Percentiles rank a stretch among this genome's conserved stretches.
Evolutionary conservation across 2,329 filamentous ascomycete genomes (phyloP).

Genomic region (Daldinia sp.): DNA sequence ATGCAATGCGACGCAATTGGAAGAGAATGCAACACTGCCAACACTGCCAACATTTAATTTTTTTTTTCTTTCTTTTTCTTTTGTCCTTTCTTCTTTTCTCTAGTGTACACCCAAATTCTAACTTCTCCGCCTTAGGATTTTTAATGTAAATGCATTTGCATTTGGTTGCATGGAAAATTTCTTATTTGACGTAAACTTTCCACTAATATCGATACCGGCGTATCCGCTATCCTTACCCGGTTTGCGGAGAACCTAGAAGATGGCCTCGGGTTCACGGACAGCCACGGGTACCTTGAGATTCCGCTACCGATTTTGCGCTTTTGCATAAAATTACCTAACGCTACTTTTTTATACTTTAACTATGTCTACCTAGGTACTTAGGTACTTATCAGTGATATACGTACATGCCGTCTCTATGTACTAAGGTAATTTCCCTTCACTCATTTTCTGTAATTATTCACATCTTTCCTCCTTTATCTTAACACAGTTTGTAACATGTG

Average conservation of each 20-base stretch:
- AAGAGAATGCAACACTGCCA: constrained; percentile 19
- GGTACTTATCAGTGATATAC: background rate
- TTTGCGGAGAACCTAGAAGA: constrained; percentile 6
- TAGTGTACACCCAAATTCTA: background rate
- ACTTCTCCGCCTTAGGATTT: background rate
- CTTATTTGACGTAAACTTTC: constrained; percentile 4
- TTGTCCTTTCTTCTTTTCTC: background rate
- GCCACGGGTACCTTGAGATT: constrained; percentile 4
- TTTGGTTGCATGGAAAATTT: background rate
- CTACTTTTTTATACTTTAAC: background rate
- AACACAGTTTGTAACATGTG: background rate
- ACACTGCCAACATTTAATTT: background rate
- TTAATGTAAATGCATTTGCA: background rate
- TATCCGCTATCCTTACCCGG: constrained; percentile 3
- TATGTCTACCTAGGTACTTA: background rate
- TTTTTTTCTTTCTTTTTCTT: constrained; percentile 1
- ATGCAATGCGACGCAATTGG: constrained; percentile 23
- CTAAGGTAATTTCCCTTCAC: background rate
- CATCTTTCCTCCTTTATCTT: background rate
- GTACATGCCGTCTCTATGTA: background rate
- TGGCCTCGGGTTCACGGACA: constrained; percentile 3
- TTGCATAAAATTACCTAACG: constrained; percentile 3
- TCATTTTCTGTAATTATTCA: background rate
- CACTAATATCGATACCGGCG: constrained; percentile 3
- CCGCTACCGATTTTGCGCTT: constrained; percentile 6